Evolutionary conservation across 768 basidiomycete genomes (phyloP).

Genomic region (Auricularia cornea): DNA sequence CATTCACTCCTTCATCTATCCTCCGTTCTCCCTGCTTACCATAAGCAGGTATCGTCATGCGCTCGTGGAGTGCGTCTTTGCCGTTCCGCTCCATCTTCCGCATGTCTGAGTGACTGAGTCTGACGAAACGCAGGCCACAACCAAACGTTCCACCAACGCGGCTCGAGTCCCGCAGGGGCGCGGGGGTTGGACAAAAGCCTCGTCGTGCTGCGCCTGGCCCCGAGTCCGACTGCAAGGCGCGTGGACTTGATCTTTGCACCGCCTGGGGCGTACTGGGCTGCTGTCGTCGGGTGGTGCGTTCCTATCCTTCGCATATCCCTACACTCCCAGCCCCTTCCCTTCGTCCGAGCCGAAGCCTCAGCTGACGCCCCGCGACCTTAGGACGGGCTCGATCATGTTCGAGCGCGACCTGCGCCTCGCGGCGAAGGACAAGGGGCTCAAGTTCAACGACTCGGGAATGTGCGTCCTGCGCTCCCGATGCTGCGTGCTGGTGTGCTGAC

Average conservation of each 20-base stretch:
- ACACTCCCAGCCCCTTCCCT: too few species aligned
- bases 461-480: slow-evolving; percentile 25
- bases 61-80: not conserved
- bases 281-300: slow-evolving; percentile 76
- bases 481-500: too few species aligned
- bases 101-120: too few species aligned
- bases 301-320: too few species aligned
- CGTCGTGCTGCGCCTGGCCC: slow-evolving; percentile 65
- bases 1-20: too few species aligned
- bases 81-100: not conserved
- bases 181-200: slow-evolving; percentile 81
- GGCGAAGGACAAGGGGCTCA: slow-evolving; percentile 46
- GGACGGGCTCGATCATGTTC: slow-evolving; percentile 88
- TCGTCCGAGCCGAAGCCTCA: too few species aligned
- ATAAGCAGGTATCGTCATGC: not conserved
- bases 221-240: slow-evolving; percentile 28
- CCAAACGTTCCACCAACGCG: slow-evolving; percentile 39
- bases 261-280: slow-evolving; percentile 76
- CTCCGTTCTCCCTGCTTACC: too few species aligned
- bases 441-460: slow-evolving; percentile 65
- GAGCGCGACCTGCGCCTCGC: slow-evolving; percentile 73
- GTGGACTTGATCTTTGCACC: slow-evolving; percentile 79
- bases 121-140: not conserved
- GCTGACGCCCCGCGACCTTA: slow-evolving; percentile 16
- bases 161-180: slow-evolving; percentile 53